These are phyloP conservation scores for Macadamia integrifolia DNA, from an alignment of 164 flowering plant genomes.

Conservation along the genomic window DNA sequence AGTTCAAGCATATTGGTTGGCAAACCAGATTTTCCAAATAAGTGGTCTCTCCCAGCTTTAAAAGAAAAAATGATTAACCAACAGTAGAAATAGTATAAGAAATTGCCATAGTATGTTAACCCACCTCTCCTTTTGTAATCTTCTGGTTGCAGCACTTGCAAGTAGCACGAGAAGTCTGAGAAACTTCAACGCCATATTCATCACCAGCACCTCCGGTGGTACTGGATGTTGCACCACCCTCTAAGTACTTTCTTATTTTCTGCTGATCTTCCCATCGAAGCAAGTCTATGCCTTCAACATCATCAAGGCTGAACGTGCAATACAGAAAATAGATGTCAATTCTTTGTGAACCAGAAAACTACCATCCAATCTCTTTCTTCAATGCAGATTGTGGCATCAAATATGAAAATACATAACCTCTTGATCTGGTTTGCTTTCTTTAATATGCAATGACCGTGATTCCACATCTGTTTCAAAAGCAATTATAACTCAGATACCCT, in stretches of 20 bases:
- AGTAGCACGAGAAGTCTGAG: conserved; percentile 76
- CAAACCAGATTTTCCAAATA: background rate
- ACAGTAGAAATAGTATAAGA: background rate
- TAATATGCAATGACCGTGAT: conserved; percentile 75
- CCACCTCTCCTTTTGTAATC: conserved; percentile 85
- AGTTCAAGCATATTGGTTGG: background rate
- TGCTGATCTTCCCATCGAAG: conserved; percentile 97
- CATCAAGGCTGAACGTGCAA: conserved; percentile 51
- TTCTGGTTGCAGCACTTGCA: conserved; percentile 73
- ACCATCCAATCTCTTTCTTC: no score
- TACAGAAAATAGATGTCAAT: conserved; percentile 3
- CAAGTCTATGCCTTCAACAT: conserved; percentile 82
- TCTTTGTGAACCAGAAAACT: background rate
- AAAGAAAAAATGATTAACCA: background rate
- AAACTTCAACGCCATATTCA: conserved; percentile 65
- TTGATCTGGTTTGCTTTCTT: conserved; percentile 85
- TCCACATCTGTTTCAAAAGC: conserved; percentile 76
- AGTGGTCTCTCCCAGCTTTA: no score
- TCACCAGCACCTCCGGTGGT: conserved; percentile 14
- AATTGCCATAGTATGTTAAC: background rate
- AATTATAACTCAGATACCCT: conserved; percentile 4
- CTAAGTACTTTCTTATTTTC: conserved; percentile 29
- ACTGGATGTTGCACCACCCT: background rate
- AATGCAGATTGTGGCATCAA: no score
- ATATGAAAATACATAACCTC: conserved; percentile 36